A percentile compares a stretch with the other conserved stretches of the same genome.
Conservation (phyloP, 108 stramenopile species). For the Mediolabrus comicus region DNA sequence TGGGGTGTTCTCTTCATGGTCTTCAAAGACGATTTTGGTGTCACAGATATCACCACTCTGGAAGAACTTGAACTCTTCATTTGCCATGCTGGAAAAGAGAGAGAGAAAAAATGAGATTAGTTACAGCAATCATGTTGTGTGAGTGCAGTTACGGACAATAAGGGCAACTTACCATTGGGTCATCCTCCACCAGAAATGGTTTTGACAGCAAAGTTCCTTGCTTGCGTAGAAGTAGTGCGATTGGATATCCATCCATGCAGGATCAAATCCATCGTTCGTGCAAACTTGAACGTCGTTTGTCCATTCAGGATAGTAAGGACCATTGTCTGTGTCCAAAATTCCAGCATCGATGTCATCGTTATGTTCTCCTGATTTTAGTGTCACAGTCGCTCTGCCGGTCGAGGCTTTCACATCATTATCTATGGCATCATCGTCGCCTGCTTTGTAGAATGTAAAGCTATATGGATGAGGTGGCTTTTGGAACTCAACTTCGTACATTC, state of each 20-base stretch:
- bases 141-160: too few species aligned
- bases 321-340: slow-evolving; percentile 42
- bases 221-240: slow-evolving; percentile 21
- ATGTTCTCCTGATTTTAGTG: slow-evolving; percentile 30
- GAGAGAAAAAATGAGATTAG: too few species aligned
- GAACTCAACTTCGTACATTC: slow-evolving; percentile 26
- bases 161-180: too few species aligned
- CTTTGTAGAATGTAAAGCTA: slow-evolving; percentile 28
- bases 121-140: too few species aligned
- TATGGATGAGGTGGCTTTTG: slow-evolving; percentile 8
- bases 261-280: slow-evolving; percentile 30
- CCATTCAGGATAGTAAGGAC: slow-evolving; percentile 43
- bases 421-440: slow-evolving; percentile 14
- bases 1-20: background rate
- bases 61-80: background rate
- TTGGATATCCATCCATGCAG: slow-evolving; percentile 27
- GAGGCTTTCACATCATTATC: slow-evolving; percentile 32
- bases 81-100: too few species aligned
- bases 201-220: background rate
- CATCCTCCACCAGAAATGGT: slow-evolving; percentile 4
- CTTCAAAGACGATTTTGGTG: background rate
- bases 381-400: slow-evolving; percentile 16
- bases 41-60: background rate
- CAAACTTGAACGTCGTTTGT: slow-evolving; percentile 19
- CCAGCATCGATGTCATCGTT: slow-evolving; percentile 36